A percentile compares a stretch with the other conserved stretches of the same genome.
These are phyloP conservation scores for Phytopythium chamaehyphon DNA, from an alignment of 352 stramenopile genomes.

Conservation along the genomic window DNA sequence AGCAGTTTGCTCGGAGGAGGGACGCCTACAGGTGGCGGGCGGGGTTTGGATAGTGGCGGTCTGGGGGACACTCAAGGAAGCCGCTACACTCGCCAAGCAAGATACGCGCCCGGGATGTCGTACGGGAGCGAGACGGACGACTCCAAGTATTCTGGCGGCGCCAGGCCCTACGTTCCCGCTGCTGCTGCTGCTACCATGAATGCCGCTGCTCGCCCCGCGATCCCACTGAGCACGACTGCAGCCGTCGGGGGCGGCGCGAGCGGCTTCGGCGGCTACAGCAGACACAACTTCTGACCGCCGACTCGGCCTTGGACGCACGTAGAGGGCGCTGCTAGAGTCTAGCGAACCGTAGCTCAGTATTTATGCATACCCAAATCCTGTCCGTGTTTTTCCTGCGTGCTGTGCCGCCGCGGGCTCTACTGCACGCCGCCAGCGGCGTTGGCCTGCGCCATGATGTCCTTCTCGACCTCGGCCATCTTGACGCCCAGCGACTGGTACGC, in stretches of 20 bases:
- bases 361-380: constrained; percentile 30
- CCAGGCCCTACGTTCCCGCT: constrained; percentile 41
- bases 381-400: background rate
- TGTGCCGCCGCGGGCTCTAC: constrained; percentile 10
- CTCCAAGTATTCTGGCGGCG: constrained; percentile 52
- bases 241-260: constrained; percentile 41
- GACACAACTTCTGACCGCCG: constrained; percentile 69
- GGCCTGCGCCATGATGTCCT: constrained; percentile 85
- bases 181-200: constrained; percentile 16
- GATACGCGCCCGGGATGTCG: constrained; percentile 65
- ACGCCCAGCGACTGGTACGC: constrained; percentile 92
- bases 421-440: constrained; percentile 39
- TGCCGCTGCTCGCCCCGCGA: constrained; percentile 9
- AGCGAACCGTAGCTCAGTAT: constrained; percentile 42
- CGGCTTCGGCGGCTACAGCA: constrained; percentile 59
- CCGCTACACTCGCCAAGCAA: constrained; percentile 74
- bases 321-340: constrained; percentile 15
- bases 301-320: background rate
- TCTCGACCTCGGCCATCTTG: constrained; percentile 95
- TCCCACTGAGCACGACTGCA: constrained; percentile 36
- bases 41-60: constrained; percentile 44
- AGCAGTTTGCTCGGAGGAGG: constrained; percentile 60
- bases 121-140: constrained; percentile 48
- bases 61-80: constrained; percentile 48
- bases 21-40: constrained; percentile 42